These are phyloP conservation scores for Fusarium floridanum DNA, from an alignment of 2,329 filamentous ascomycete genomes.

Conservation along the genomic window DNA sequence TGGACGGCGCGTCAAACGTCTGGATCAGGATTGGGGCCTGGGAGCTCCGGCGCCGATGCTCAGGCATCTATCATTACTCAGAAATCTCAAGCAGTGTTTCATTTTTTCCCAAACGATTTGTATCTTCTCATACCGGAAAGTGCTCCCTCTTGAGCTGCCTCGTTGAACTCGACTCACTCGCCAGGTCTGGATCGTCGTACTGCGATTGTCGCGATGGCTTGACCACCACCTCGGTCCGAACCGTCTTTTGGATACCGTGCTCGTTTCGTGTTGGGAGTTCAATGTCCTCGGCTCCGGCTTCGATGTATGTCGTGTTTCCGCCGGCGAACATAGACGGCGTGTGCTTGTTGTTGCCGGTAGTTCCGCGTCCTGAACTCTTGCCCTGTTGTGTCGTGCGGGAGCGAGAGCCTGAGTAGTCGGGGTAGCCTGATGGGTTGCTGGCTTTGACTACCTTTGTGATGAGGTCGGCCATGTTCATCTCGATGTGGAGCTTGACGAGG, in stretches of 20 bases:
- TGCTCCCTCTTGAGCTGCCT: conserved; percentile 38
- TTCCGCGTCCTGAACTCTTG: conserved; percentile 29
- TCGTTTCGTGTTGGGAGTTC: conserved; percentile 30
- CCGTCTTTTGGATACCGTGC: conserved; percentile 44
- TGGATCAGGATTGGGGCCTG: not conserved
- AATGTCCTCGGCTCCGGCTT: conserved; percentile 40
- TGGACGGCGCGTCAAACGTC: not conserved
- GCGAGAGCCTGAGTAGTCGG: conserved; percentile 41
- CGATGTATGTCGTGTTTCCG: conserved; percentile 41
- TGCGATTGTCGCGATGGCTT: conserved; percentile 36
- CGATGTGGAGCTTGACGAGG: conserved; percentile 66
- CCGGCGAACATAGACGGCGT: conserved; percentile 39
- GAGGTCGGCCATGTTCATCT: conserved; percentile 66
- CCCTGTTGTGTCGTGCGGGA: conserved; percentile 27
- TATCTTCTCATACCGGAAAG: conserved; percentile 30
- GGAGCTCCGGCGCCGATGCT: not conserved
- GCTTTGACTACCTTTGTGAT: conserved; percentile 57
- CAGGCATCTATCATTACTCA: not conserved
- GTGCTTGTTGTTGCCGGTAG: conserved; percentile 15
- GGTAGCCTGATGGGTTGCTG: conserved; percentile 46
- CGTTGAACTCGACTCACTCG: conserved; percentile 42
- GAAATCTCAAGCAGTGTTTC: not conserved
- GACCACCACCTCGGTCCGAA: conserved; percentile 40
- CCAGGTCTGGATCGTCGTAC: conserved; percentile 38
- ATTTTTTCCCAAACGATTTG: not conserved